A percentile compares a stretch with the other conserved stretches of the same genome.
phyloP scores from a whole-genome alignment of 768 basidiomycete genomes.

The Pisolithus albus region DNA sequence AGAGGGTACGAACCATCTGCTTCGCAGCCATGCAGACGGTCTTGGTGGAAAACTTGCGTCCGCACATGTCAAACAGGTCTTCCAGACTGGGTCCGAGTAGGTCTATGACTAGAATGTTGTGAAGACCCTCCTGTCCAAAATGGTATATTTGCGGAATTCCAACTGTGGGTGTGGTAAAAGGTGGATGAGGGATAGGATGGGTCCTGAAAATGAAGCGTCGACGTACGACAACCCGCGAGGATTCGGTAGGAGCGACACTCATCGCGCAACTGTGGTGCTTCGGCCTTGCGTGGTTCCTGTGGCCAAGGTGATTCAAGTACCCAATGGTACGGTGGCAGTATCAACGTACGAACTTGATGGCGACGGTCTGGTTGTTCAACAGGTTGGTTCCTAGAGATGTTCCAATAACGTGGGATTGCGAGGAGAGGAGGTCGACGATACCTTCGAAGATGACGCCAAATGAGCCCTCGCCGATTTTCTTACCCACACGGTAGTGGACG shows the following conservation, averaged over 20 bases:
- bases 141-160: slow-evolving; percentile 99
- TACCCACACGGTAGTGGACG: slow-evolving; percentile 95
- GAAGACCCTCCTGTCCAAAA: slow-evolving; percentile 96
- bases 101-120: slow-evolving; percentile 98
- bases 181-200: slow-evolving; percentile 5
- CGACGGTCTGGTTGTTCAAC: slow-evolving; percentile 96
- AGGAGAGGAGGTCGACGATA: slow-evolving; percentile 20
- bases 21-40: slow-evolving; percentile 98
- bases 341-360: slow-evolving; percentile 96
- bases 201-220: background rate
- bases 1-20: slow-evolving; percentile 68
- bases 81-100: slow-evolving; percentile 94
- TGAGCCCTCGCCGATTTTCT: slow-evolving; percentile 98
- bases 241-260: slow-evolving; percentile 98
- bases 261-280: slow-evolving; percentile 95
- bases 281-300: slow-evolving; percentile 86
- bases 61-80: slow-evolving; percentile 99
- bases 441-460: slow-evolving; percentile 97
- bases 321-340: background rate
- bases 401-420: background rate
- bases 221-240: slow-evolving; percentile 83
- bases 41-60: slow-evolving; percentile 95
- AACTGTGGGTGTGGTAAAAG: slow-evolving; percentile 40
- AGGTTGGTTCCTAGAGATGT: slow-evolving; percentile 77
- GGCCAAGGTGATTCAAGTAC: slow-evolving; percentile 9